Base-by-base conservation (phyloP, 345 rosid genomes). In the Melaleuca alternifolia region DNA sequence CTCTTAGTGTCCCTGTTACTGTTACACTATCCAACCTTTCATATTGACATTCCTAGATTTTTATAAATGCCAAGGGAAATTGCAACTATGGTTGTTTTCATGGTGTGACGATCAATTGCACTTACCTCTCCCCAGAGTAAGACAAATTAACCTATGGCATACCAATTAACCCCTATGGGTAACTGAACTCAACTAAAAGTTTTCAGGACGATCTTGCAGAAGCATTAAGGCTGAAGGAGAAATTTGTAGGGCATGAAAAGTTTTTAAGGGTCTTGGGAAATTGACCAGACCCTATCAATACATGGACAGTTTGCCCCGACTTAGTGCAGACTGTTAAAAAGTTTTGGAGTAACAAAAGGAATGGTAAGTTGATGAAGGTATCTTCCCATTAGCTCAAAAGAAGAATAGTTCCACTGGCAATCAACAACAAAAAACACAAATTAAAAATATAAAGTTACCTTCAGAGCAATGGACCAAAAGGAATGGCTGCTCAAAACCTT, bases 11-110 rank as follows among this genome's bases (percentile, higher is more conserved):
- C 28, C 9, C 11, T 10, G 62, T 24, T 28, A 24, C 14, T 2
- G 14, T 56, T 28, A 11, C 0, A 24, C 28, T 0, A 5, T 5
- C 6, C 1, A 10, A 24, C 24, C 13, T 56, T 24, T 24, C 0
- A 0, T 56, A 11, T 56, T 56, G 14, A 56, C 5, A 21, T 56
- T 56, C 61, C 61, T 10, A 56, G 2, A 13, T 51, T 51, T 15
- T 13, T 12, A 51, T 51, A 51, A 12, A 51, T 51, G 53, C 53
- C 13, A 1, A 51, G 53, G 53, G 53, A 51, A 51, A 14, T 16
- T 51, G 16, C 53, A 51, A 14, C 6, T 51, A 51, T 56, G 13
- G 3, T 26, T 26, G 0, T 57, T 57, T 24, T 11, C 7, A 57
- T 1, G 62, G 62, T 6, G 24, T 57, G 30, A 57, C 24, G 5